Base-by-base conservation (phyloP, 768 basidiomycete genomes). In the Mycena galericulata region DNA sequence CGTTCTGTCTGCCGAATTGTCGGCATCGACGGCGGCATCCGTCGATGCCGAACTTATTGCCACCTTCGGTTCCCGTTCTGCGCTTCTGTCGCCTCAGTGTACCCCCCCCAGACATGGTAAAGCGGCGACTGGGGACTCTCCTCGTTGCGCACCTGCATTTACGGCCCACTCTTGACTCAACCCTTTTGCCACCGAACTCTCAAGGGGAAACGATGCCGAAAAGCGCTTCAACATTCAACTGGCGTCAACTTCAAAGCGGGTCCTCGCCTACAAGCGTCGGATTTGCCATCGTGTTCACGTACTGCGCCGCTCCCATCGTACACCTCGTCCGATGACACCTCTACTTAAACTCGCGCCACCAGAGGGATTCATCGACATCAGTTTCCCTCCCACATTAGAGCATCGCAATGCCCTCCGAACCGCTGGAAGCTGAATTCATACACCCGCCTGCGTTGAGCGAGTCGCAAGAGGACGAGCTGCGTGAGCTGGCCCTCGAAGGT, bases 341-440 rank as follows among this genome's bases (percentile, higher is more conserved):
- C 7, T 50, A 50, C 20, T 18, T 50, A 50, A 29, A 11, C 14
- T 50, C 30, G 50, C n/a, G 50, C 50, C 50, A 30, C 30, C 29
- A 18, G 34, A 53, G n/a, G n/a, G n/a, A n/a, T n/a, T n/a, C n/a
- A n/a, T n/a, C n/a, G n/a, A n/a, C n/a, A n/a, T n/a, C n/a, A n/a
- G n/a, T n/a, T n/a, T n/a, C n/a, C n/a, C n/a, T 26, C 3, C 46
- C 26, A 45, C 14, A 74, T n/a, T n/a, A n/a, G n/a, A n/a, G n/a
- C n/a, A n/a, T n/a, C n/a, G n/a, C n/a, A n/a, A n/a, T 74, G 71
- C 65, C 71, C 51, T 69, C 71, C 12, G 73, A 74, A 63, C 71
- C 73, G 1, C 38, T 72, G 20, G 71, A 74, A 72, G 73, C 73
- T 41, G 71, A 72, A 54, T 65, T 74, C 43, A 32, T 67, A 24